Percentiles rank a stretch among this genome's conserved stretches.
phyloP scores from a whole-genome alignment of 306 rosid species.

The Medicago truncatula region DNA sequence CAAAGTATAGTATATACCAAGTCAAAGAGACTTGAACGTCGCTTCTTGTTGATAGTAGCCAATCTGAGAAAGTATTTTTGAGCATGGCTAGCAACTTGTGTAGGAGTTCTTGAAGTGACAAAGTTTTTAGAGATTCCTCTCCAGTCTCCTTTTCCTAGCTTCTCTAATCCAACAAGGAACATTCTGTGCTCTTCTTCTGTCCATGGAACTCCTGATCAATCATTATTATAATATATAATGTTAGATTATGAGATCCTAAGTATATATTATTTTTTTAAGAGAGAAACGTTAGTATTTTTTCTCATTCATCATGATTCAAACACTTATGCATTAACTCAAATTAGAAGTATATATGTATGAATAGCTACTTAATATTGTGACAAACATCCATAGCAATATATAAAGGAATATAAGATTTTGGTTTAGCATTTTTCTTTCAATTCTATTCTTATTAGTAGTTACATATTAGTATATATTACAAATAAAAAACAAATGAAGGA shows the following conservation, averaged over 20 bases:
- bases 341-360: too few species aligned
- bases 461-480: too few species aligned
- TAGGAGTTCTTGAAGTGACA: conserved; percentile 88
- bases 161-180: conserved; percentile 83
- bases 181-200: conserved; percentile 89
- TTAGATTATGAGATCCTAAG: background rate
- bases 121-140: conserved; percentile 82
- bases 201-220: conserved; percentile 74
- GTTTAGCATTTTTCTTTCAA: too few species aligned
- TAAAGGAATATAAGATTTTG: too few species aligned
- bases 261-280: too few species aligned
- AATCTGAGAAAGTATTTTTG: conserved; percentile 83
- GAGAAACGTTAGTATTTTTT: too few species aligned
- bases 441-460: too few species aligned
- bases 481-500: too few species aligned
- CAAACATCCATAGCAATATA: too few species aligned
- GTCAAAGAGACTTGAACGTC: conserved; percentile 90
- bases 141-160: conserved; percentile 94
- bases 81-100: conserved; percentile 98
- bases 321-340: too few species aligned
- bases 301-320: too few species aligned
- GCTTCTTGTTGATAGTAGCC: conserved; percentile 55
- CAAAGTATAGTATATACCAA: conserved; percentile 31
- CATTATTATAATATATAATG: background rate
- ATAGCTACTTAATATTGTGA: too few species aligned